phyloP scores from a whole-genome alignment of 1,284 basidiomycete genomes.

The Cerioporus squamosus region DNA sequence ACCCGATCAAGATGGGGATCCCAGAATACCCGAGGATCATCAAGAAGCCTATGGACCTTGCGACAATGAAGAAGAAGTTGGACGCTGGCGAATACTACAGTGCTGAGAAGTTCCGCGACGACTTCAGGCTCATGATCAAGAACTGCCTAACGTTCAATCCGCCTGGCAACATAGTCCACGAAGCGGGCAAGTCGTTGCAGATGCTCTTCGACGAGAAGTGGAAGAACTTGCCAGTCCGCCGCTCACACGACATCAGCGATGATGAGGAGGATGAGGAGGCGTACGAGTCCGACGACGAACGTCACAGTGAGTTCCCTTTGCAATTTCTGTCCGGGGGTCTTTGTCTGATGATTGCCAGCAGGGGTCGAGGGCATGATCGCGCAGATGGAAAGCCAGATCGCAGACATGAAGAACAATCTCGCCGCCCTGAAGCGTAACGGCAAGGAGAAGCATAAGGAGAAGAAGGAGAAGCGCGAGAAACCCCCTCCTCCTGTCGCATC shows the following conservation, averaged over 20 bases:
- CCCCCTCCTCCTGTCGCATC: conserved; percentile 54
- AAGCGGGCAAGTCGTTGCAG: conserved; percentile 82
- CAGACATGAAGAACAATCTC: conserved; percentile 68
- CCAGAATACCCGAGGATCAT: conserved; percentile 88
- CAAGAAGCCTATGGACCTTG: conserved; percentile 94
- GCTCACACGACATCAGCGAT: conserved; percentile 48
- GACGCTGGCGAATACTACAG: conserved; percentile 77
- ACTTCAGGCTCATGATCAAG: conserved; percentile 92
- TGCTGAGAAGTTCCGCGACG: conserved; percentile 82
- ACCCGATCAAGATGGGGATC: conserved; percentile 79
- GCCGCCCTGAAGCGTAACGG: conserved; percentile 53
- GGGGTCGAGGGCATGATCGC: conserved; percentile 62
- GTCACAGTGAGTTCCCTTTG: conserved; percentile 52
- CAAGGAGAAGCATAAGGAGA: conserved; percentile 70
- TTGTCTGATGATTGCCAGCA: conserved; percentile 3
- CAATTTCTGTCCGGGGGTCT: neutral
- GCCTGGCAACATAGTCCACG: conserved; percentile 83
- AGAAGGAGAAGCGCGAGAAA: conserved; percentile 48
- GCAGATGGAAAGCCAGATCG: conserved; percentile 75
- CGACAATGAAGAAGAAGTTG: conserved; percentile 87
- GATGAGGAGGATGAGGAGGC: conserved; percentile 55
- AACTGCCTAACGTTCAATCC: conserved; percentile 97
- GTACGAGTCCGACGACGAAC: conserved; percentile 43
- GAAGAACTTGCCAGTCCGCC: conserved; percentile 75
- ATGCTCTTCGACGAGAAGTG: conserved; percentile 92